These are phyloP conservation scores for Gastrolobium villosum DNA, from an alignment of 306 rosid species.

Conservation along the genomic window DNA sequence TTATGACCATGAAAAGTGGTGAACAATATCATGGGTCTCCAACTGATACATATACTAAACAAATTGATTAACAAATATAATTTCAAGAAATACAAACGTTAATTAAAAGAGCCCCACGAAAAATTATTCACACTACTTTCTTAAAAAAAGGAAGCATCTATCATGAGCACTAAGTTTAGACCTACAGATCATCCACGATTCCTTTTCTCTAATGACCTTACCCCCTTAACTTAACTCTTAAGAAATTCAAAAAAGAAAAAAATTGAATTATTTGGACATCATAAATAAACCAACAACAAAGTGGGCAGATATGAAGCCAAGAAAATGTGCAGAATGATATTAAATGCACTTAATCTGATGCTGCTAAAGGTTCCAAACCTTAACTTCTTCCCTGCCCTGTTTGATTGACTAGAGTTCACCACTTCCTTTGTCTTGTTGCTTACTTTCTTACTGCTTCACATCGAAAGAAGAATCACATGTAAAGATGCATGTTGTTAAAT, in stretches of 20 bases:
- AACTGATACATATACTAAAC: slow-evolving; percentile 24
- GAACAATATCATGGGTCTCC: slow-evolving; percentile 18
- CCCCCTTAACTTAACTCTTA: slow-evolving; percentile 33
- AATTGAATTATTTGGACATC: slow-evolving; percentile 52
- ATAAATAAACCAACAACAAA: slow-evolving; percentile 61
- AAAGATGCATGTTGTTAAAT: slow-evolving; percentile 40
- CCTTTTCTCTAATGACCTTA: slow-evolving; percentile 45
- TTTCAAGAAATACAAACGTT: slow-evolving; percentile 44
- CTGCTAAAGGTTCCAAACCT: slow-evolving; percentile 57
- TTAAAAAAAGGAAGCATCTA: slow-evolving; percentile 42
- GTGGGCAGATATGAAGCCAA: slow-evolving; percentile 57
- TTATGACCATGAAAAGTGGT: not conserved
- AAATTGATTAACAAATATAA: slow-evolving; percentile 48
- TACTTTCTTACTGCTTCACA: slow-evolving; percentile 77
- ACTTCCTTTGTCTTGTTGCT: slow-evolving; percentile 75
- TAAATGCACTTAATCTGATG: slow-evolving; percentile 53
- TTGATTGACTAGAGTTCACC: slow-evolving; percentile 63
- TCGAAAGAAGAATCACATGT: slow-evolving; percentile 25
- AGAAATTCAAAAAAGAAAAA: slow-evolving; percentile 40
- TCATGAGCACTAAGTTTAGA: slow-evolving; percentile 47
- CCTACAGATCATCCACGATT: slow-evolving; percentile 43
- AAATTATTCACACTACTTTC: slow-evolving; percentile 53
- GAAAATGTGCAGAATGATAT: slow-evolving; percentile 52
- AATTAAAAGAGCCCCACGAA: slow-evolving; percentile 50
- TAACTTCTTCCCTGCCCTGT: slow-evolving; percentile 63